Conservation (phyloP, 2,329 filamentous ascomycete genomes). For the Endoconidiophora laricicola region DNA sequence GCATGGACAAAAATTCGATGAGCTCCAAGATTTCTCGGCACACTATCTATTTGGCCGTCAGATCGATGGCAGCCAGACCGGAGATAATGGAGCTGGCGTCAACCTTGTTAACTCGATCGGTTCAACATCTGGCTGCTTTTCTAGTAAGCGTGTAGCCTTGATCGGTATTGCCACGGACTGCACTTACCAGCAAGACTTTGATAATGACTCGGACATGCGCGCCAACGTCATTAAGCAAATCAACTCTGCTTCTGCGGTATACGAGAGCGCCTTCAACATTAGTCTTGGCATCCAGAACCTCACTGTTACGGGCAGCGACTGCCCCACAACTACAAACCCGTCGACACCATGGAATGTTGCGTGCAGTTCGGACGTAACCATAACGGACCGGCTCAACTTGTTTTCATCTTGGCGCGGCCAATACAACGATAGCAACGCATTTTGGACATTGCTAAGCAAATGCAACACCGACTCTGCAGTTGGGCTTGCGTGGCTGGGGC, state of each 20-base stretch:
- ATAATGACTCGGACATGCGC: slow-evolving; percentile 41
- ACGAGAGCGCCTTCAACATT: slow-evolving; percentile 87
- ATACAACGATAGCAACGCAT: slow-evolving; percentile 65
- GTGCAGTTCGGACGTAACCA: slow-evolving; percentile 46
- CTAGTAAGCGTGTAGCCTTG: slow-evolving; percentile 76
- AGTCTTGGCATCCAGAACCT: slow-evolving; percentile 79
- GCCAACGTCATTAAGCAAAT: slow-evolving; percentile 68
- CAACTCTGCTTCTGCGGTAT: slow-evolving; percentile 73
- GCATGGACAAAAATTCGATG: neutral
- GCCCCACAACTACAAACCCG: slow-evolving; percentile 49
- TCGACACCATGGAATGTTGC: slow-evolving; percentile 70
- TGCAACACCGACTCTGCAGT: slow-evolving; percentile 74
- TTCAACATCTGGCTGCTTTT: slow-evolving; percentile 67
- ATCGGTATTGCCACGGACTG: slow-evolving; percentile 90
- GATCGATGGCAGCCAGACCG: slow-evolving; percentile 50
- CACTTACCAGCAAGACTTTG: slow-evolving; percentile 62
- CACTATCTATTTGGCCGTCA: slow-evolving; percentile 54
- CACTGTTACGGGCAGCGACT: slow-evolving; percentile 57
- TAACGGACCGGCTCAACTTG: slow-evolving; percentile 64
- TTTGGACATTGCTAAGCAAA: slow-evolving; percentile 77
- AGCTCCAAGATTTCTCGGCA: slow-evolving; percentile 33
- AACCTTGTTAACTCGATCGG: slow-evolving; percentile 70
- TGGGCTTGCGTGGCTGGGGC: slow-evolving; percentile 82
- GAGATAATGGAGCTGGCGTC: slow-evolving; percentile 57
- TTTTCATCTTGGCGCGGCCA: slow-evolving; percentile 82